Conservation (phyloP, 768 basidiomycete species). For the Auriscalpium microsporum region DNA sequence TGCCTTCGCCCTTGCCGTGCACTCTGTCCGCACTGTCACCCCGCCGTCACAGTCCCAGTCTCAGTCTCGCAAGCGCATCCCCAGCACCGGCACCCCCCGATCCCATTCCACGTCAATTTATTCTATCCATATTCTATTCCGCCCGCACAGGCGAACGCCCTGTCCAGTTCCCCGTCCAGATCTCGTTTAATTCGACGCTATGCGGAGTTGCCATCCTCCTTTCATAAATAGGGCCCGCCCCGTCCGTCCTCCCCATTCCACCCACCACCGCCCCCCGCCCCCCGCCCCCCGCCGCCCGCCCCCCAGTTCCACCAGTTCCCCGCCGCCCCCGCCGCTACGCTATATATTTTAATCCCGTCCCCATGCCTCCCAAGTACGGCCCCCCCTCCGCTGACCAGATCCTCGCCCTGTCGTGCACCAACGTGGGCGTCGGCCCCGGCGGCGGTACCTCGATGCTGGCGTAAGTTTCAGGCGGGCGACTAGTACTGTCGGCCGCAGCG, state of each 20-base stretch:
- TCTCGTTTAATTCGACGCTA: background rate
- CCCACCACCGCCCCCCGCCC: background rate
- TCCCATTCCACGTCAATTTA: conserved; percentile 2
- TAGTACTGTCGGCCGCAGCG: background rate
- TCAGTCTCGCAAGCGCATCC: no score
- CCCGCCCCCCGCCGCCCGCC: conserved; percentile 6
- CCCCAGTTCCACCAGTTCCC: no score
- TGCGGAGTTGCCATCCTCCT: background rate
- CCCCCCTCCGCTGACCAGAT: conserved; percentile 35
- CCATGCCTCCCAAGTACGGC: conserved; percentile 19
- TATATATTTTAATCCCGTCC: background rate
- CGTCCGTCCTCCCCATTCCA: background rate
- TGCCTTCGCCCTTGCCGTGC: no score
- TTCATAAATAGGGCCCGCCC: background rate
- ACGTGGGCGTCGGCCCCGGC: conserved; percentile 72
- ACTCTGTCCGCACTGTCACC: no score
- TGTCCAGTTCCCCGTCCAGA: background rate
- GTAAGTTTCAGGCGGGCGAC: conserved; percentile 33
- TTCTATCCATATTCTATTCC: background rate
- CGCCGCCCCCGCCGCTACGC: background rate
- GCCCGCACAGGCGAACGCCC: background rate
- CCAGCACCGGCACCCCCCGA: no score
- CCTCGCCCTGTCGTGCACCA: conserved; percentile 45
- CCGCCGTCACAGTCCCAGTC: no score
- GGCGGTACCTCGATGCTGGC: conserved; percentile 79